Base-by-base conservation (phyloP, 495 filamentous ascomycete species). In the Platismatia glauca region DNA sequence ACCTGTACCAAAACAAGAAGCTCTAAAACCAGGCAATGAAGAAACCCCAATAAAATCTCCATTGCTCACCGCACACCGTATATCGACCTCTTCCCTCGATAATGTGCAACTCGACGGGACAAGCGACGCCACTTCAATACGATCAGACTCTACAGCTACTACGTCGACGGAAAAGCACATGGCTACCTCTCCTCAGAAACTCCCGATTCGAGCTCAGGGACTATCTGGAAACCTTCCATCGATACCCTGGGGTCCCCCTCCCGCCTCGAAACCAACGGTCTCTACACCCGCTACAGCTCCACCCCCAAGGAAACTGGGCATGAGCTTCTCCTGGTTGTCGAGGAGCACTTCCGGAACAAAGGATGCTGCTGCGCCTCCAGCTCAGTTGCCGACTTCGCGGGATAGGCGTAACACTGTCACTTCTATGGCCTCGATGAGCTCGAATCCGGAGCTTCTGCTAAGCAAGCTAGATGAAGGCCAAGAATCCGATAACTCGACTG, bases 261-360 rank as follows among this genome's bases (percentile, higher is more conserved):
- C 72, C 48, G 72, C 80, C 6, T 63, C 76, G 7, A 64, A 76
- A 33, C 75, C 80, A 34, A 75, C 75, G 13, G 69, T 76, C 29
- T 72, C 79, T 6, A 64, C 80, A 38, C 64, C 73, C 29, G 64
- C 74, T 37, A 69, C 77, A 11, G 64, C 76, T 20, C 67, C 77
- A 39, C 68, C 78, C 38, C 52, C 77, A 9, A 79, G 88, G 71
- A 93, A 90, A 70, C 76, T 89, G 29, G 89, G 86, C 50, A 86
- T 88, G 61, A 90, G 90, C 0, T 95, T 93, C 64, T 84, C 89
- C 24, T 94, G 89, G 89, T 80, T 95, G 55, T 91, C 89, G n/a
- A 80, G 90, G 64, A 87, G 82, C 69, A 85, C 84, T 15, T 80
- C 81, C 4, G 68, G 79, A 38, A 76, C 79, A 35, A 89, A 89